Base-by-base conservation (phyloP, 2,329 filamentous ascomycete genomes). In the Colletotrichum navitas region DNA sequence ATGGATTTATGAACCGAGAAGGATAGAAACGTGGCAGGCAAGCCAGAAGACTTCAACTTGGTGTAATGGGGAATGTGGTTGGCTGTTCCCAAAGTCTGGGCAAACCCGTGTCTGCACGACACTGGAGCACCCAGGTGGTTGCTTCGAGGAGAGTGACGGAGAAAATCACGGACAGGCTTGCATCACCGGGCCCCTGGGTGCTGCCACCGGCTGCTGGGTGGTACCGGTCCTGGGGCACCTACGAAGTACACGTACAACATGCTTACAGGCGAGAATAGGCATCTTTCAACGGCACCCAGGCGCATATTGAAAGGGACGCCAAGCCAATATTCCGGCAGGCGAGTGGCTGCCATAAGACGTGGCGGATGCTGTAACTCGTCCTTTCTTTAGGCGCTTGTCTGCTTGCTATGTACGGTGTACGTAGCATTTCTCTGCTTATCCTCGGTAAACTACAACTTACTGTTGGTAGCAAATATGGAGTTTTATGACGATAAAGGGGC, bases 41-140 rank as follows among this genome's bases (percentile, higher is more conserved):
- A 36, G 43, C 60, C n/a, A 29, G 32, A 49, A 51, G 43, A 39
- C 39, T 61, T 29, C 39, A 21, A 49, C 11, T 7, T 18, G 29
- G 41, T 51, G 32, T 41, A 32, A 68, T 39, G 21, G 56, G 56
- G 39, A 16, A 47, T 41, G 32, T 55, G 58, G 58, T 59, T 68
- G 68, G 68, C 45, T 58, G 59, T 59, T 36, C 58, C 58, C 7
- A 41, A 63, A 43, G 65, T 39, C 65, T 72, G 65, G 69, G 65
- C 65, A 60, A 72, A 32, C 69, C 69, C 69, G 69, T 72, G 69
- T 72, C 69, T 72, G 69, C 65, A 69, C 24, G 69, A 72, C 59
- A 72, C 65, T 69, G 69, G 69, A 34, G 69, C 43, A 32, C n/a
- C 21, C 47, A 29, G 24, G n/a, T n/a, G 26, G 47, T 16, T 29